These are phyloP conservation scores for Citrus mangshanensis DNA, from an alignment of 345 rosid genomes.

Conservation along the genomic window DNA sequence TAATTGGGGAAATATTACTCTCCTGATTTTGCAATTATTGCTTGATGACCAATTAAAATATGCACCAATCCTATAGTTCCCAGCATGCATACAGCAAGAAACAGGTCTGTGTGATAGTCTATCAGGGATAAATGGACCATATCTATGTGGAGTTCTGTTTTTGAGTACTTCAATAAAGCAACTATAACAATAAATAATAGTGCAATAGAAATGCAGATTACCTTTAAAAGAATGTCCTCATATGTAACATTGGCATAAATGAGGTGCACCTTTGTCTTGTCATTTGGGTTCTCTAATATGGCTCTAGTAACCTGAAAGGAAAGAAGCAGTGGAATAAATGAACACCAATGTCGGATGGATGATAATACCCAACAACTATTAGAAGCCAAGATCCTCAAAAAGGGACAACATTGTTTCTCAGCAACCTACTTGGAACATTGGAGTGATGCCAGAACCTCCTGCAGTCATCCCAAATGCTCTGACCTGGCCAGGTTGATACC, in stretches of 20 bases:
- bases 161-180: background rate
- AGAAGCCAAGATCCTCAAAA: background rate
- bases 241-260: constrained; percentile 84
- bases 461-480: constrained; percentile 97
- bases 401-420: background rate
- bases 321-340: background rate
- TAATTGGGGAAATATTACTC: background rate
- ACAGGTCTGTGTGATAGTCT: background rate
- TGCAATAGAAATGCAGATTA: constrained; percentile 23
- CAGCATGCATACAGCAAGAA: background rate
- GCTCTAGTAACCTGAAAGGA: constrained; percentile 82
- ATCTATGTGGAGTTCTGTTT: background rate
- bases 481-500: constrained; percentile 80
- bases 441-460: constrained; percentile 99
- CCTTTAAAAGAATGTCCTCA: constrained; percentile 96
- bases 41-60: background rate
- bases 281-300: constrained; percentile 82
- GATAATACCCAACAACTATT: background rate
- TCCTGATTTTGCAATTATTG: background rate
- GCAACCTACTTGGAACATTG: constrained; percentile 88
- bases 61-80: background rate
- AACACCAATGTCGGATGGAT: background rate
- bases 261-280: constrained; percentile 76
- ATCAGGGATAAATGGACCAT: background rate
- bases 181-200: background rate